Evolutionary conservation across 306 rosid genomes (phyloP), one percentile per base, ranked within the genome.

Genomic region (Malus fusca): DNA sequence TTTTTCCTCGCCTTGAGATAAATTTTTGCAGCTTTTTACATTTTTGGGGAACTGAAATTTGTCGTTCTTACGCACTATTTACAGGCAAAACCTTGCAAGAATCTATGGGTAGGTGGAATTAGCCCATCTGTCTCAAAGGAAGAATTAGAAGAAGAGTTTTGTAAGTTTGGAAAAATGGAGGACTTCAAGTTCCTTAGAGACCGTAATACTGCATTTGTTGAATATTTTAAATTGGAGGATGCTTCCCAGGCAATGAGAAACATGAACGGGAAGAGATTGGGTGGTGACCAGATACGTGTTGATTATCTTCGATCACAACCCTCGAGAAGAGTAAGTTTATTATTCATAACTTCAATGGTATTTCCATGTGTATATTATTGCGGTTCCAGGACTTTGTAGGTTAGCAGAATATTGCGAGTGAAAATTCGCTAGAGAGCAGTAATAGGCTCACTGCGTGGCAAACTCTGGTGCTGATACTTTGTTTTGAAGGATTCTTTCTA

Each of bases 61-160:
- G 26, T 21, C 37, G 74, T 75, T 78, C 28, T 43, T 74, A 69
- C 72, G 59, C 72, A 71, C 28, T 82, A 14, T 78, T 89, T 80
- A 71, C 90, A 95, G 99, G 98, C 98, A 69, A 96, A 87, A 85
- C 89, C 98, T 69, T 89, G 86, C 76, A 89, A 88, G 82, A 88
- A 86, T 66, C 90, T 96, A 59, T 96, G 99, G 99, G 94, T 96
- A 43, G 99, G 98, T 85, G 99, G 98, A 70, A 91, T 96, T 75
- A 89, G 96, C 88, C 86, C 87, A 55, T 76, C 90, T 79, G 87
- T 96, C 73, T 83, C 92, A 53, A 96, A 80, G 88, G 99, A 92
- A 78, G 92, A 87, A 66, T 76, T 96, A 67, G 97, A 92, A 83
- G 88, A 88, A 76, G 96, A 92, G 17, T 96, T 96, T 82, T 71